These are phyloP conservation scores for Lasiosphaeris hirsuta DNA, from an alignment of 495 filamentous ascomycete species.

Conservation along the genomic window DNA sequence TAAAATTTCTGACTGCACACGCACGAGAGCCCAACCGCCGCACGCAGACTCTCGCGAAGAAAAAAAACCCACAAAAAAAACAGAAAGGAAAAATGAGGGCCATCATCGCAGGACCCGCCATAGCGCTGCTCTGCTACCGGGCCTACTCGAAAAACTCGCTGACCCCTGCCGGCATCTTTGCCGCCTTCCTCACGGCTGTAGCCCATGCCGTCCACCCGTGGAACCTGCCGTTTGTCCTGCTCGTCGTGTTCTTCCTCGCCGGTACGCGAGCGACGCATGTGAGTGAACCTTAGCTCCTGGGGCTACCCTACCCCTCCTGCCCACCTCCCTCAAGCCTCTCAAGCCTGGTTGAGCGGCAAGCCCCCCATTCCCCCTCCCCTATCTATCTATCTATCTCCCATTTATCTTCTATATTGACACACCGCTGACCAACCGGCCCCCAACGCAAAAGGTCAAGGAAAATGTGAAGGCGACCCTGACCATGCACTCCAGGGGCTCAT, in stretches of 20 bases:
- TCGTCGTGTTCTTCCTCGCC: slow-evolving; percentile 81
- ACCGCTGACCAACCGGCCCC: not conserved
- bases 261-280: slow-evolving; percentile 84
- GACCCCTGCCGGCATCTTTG: slow-evolving; percentile 66
- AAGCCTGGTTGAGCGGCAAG: not conserved
- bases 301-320: not conserved
- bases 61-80: too few relatives aligned
- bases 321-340: too few relatives aligned
- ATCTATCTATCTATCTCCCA: not conserved
- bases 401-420: not conserved
- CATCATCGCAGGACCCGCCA: slow-evolving; percentile 64
- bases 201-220: slow-evolving; percentile 87
- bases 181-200: slow-evolving; percentile 66
- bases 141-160: slow-evolving; percentile 72
- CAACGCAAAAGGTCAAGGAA: slow-evolving; percentile 65
- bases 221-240: slow-evolving; percentile 78
- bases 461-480: slow-evolving; percentile 80
- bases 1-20: too few relatives aligned
- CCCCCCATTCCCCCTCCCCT: not conserved
- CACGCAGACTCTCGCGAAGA: too few relatives aligned
- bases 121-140: slow-evolving; percentile 59
- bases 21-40: too few relatives aligned
- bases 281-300: slow-evolving; percentile 7
- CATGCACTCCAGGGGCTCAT: slow-evolving; percentile 63
- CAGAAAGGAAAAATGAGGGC: slow-evolving; percentile 58